Base-by-base conservation (phyloP, 108 stramenopile species). In the Schizochytrium sp. region DNA sequence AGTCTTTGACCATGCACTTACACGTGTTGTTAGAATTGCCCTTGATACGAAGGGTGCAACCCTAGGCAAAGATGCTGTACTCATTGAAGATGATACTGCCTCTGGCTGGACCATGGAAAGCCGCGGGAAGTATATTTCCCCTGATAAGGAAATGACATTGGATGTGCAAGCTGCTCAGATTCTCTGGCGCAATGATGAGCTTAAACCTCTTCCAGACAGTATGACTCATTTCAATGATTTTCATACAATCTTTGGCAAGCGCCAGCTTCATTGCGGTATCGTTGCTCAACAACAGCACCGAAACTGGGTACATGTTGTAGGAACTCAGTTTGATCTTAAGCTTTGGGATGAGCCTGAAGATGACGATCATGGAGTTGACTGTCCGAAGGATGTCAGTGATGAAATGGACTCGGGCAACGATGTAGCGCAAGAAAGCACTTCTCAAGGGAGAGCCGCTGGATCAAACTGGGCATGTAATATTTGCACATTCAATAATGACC, bases 141-240 rank as follows among this genome's bases (percentile, higher is more conserved):
- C 72, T 49, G 88, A 89, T 17, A 72, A 89, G 88, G 88, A 89
- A 47, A 72, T 89, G 88, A 89, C 88, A 8, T 15, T 89, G 1
- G 61, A 89, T 46, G 49, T 89, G 7, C 88, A 89, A 41, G 88
- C 49, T 3, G 88, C 88, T 8, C 69, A 89, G 49, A 72, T 89
- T 49, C 19, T 89, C 44, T 89, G 88, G 88, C 42, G 88, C 28
- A 89, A 89, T 89, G 88, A 89, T 38, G 88, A 72, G 69, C 69
- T 89, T n/a, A 72, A 72, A 8, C 88, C 88, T n/a, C 69, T 89
- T 8, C 88, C 88, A n/a, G 88, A 89, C 49, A 72, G 49, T 4
- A 89, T 89, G 88, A 72, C 88, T 19, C 88, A 89, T 38, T 72
- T 89, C 28, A 72, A 72, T 38, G 88, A 89, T 47, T 89, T 72